Base-by-base conservation (phyloP, 441 rosid genomes). In the Croton setiger region DNA sequence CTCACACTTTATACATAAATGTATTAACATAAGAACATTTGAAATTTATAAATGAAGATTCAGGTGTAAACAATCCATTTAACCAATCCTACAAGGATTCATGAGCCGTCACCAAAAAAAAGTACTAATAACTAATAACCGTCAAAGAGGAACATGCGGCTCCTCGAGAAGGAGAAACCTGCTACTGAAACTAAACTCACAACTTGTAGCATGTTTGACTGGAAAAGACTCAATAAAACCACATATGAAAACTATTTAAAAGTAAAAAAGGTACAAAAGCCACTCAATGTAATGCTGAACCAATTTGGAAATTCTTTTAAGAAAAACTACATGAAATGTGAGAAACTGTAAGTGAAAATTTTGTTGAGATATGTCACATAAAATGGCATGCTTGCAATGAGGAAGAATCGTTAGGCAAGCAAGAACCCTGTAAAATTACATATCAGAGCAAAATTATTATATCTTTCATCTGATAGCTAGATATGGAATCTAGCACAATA, bases 171-270 rank as follows among this genome's bases (percentile, higher is more conserved):
- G 27, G 23, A 18, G 44, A n/a, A n/a, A 48, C 49, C 5, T 8
- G 58, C 45, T 17, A 21, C n/a, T 27, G 13, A 33, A 49, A 5
- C 47, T 23, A 39, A 56, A 54, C 0, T 12, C 5, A 21, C 10
- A 39, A 63, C 10, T 41, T 33, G 13, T 33, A 5, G 31, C 71
- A 41, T 35, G 31, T 47, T 13, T 5, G 6, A 56, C 33, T 35
- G 47, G 51, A 61, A 48, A 64, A 64, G 21, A 23, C 33, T 67
- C 4, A 67, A 67, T n/a, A 43, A 51, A 67, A 44, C 43, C 55
- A n/a, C 44, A 67, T 64, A 7, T 27, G 13, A 44, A 11, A 44
- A 55, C 15, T 67, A 17, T 4, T 52, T 53, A 3, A 18, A 18
- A 12, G 33, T 49, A 17, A 52, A 36, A 51, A 18, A 36, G 13